Evolutionary conservation across 768 basidiomycete genomes (phyloP), one percentile per base, ranked within the genome.

Genomic region (Suillus weaverae): DNA sequence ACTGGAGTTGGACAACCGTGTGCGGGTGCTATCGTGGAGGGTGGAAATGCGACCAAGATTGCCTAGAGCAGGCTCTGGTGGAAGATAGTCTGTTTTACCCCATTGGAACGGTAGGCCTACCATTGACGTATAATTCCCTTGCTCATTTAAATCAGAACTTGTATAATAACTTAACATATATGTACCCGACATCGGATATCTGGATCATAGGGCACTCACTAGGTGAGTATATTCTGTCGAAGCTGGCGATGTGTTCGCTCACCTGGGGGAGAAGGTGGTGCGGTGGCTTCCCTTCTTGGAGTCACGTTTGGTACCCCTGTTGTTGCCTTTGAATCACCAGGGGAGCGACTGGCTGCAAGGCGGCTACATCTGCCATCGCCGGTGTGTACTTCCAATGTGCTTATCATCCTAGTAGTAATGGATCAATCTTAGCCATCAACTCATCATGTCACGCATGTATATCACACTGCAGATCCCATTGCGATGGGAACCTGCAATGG

Each of bases 391-490:
- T 39, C 36, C 30, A 39, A 50, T 26, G 16, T 70, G 22, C 51
- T 41, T 50, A 26, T 22, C 6, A 41, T 22, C 43, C 38, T 66
- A 0, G 62, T 22, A 11, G 13, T 63, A 30, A 9, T n/a, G 10
- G 16, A 30, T 61, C 36, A 22, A 18, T 14, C 50, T 18, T 68
- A 91, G 88, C 91, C 90, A 39, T 89, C 88, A 8, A 84, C 84
- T 11, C 86, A 89, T 18, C 91, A 92, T 69, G 83, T 97, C 66
- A 95, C 92, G 0, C 96, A 98, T 75, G 81, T 99, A 35, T 97
- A 92, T 76, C 93, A 97, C 72, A 97, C 90, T 26, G 96, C 95
- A 33, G 96, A 99, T 77, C 96, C 96, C 6, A 92, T 98, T 60
- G 86, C 96, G 22, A 94, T 94, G 89, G 92, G 92, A 41, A 89